Evolutionary conservation across 2,329 filamentous ascomycete genomes (phyloP), one percentile per base, ranked within the genome.

Genomic region (Alternaria sp.): DNA sequence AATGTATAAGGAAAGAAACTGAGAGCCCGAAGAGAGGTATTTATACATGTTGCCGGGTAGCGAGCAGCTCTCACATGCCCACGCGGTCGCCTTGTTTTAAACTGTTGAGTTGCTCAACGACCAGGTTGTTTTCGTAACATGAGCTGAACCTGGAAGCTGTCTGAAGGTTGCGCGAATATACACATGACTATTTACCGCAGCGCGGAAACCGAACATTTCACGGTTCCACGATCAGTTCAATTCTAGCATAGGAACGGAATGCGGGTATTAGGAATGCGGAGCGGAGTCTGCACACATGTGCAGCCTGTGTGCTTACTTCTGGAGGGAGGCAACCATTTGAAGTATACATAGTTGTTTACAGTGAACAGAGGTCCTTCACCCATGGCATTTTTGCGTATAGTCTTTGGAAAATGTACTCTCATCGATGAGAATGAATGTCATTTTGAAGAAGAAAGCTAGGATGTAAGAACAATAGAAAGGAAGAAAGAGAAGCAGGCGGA

Each of bases 91-190:
- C 9, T 36, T n/a, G 4, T 36, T 32, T 36, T 13, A 36, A 36
- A 36, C 7, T 36, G 13, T n/a, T 36, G 30, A n/a, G 30, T n/a
- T 15, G 13, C 30, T 36, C 7, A 36, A 9, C 30, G 13, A n/a
- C 3, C 7, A 36, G n/a, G 30, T 36, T 4, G 30, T 36, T 36
- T 36, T 36, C 7, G 30, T 1, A 4, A 36, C 30, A 36, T 36
- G 0, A n/a, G 0, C 30, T 1, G 7, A 9, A 1, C 7, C 30
- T n/a, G 13, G 0, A 15, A 36, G 8, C 1, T 4, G 15, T 9
- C n/a, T 8, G 7, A n/a, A n/a, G 7, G 7, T 36, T 15, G 30
- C 30, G 30, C 30, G 13, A 9, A 36, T 15, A 3, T 13, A 36
- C 13, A 36, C 13, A 36, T 15, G n/a, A n/a, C n/a, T n/a, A n/a